Evolutionary conservation across 2,329 filamentous ascomycete species (phyloP).

Genomic region (Beauveria sp.): DNA sequence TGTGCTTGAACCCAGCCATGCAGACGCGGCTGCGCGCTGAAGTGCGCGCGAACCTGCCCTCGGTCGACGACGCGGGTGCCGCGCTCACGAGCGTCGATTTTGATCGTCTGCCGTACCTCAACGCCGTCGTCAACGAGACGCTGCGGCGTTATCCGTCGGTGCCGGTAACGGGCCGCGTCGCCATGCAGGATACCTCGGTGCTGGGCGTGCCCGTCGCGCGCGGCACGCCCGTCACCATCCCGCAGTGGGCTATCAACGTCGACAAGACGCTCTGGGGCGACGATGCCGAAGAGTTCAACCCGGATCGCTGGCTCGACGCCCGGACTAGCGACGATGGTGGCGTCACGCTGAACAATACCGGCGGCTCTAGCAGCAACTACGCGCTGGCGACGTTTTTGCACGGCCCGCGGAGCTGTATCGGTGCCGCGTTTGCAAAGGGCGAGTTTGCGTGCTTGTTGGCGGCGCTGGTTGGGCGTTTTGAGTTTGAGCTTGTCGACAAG

Average conservation of each 20-base stretch:
- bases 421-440: conserved; percentile 68
- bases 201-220: conserved; percentile 59
- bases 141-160: conserved; percentile 68
- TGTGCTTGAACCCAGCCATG: conserved; percentile 57
- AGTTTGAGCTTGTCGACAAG: conserved; percentile 48
- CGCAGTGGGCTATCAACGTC: conserved; percentile 62
- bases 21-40: conserved; percentile 63
- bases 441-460: conserved; percentile 83
- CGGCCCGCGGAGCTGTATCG: conserved; percentile 81
- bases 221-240: conserved; percentile 61
- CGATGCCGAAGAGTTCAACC: conserved; percentile 68
- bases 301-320: conserved; percentile 62
- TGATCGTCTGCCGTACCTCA: conserved; percentile 65
- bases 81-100: conserved; percentile 36
- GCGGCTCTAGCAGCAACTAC: conserved; percentile 70
- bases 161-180: conserved; percentile 60
- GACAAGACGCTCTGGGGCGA: conserved; percentile 64
- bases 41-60: conserved; percentile 53
- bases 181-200: conserved; percentile 57
- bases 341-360: conserved; percentile 27
- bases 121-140: conserved; percentile 63
- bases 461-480: conserved; percentile 67
- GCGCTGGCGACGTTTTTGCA: conserved; percentile 77
- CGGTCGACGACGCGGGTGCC: conserved; percentile 25
- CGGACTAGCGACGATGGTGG: conserved; percentile 17